Evolutionary conservation across 306 rosid species (phyloP), one percentile per base, ranked within the genome.

Genomic region (Fragaria vesca): DNA sequence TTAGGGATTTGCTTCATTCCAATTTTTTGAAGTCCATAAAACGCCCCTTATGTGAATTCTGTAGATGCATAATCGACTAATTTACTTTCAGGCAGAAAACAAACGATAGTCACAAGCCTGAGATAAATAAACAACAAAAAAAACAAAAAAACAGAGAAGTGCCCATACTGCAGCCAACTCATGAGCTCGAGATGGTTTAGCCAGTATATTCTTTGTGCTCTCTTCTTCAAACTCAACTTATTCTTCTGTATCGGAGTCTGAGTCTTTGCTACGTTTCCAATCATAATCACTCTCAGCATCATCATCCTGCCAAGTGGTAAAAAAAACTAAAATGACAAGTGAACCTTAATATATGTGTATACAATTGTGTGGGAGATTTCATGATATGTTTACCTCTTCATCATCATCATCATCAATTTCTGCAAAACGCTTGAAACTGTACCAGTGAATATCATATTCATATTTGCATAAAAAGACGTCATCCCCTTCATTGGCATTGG

Each of bases 371-470:
- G 74, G 75, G 47, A 24, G 43, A 67, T 73, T 71, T 68, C 73
- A 38, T 66, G 69, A 66, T 42, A 67, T 40, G 48, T 80, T 81
- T 82, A 93, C 98, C 91, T 83, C 87, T 79, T 79, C 82, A 61
- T 73, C 89, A 42, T 4, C 40, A 36, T 36, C 40, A 36, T 83
- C 79, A 76, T 89, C 91, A 82, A 92, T 82, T 21, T 92, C 96
- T 79, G 93, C 92, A 71, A 92, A 84, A 69, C 96, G 93, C 83
- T 92, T 92, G 88, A 90, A 95, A 83, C 89, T 89, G 83, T 92
- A 95, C 97, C 97, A 95, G 66, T 78, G 92, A 75, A 92, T 79
- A 81, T 92, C 97, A 78, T 95, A 95, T 71, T 95, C 97, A 77
- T 95, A 95, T 84, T 95, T 96, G 12, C 98, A 92, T 36, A 90